phyloP scores from a whole-genome alignment of 2,329 filamentous ascomycete species.

The Phyllosticta citriasiana region DNA sequence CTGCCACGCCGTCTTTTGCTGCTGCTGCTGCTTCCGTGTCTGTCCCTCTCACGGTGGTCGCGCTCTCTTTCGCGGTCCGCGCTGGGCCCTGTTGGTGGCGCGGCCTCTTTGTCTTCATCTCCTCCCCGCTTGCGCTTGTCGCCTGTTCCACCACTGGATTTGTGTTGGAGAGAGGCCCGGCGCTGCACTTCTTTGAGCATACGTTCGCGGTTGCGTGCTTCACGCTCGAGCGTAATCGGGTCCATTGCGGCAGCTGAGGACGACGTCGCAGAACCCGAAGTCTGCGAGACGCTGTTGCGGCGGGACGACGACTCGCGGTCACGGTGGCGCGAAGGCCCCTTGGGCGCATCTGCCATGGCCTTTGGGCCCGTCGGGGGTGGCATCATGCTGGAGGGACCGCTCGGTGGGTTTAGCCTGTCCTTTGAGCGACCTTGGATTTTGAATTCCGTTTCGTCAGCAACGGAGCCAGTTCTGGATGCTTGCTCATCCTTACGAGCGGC shows the following conservation, averaged over 20 bases:
- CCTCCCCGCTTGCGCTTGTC: slow-evolving; percentile 35
- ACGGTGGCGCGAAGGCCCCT: slow-evolving; percentile 18
- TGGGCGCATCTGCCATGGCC: slow-evolving; percentile 20
- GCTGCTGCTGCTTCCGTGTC: slow-evolving; percentile 31
- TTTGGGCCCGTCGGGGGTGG: slow-evolving; percentile 29
- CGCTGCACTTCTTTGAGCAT: slow-evolving; percentile 58
- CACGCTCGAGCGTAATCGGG: slow-evolving; percentile 60
- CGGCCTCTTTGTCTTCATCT: slow-evolving; percentile 19
- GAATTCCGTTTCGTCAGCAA: slow-evolving; percentile 35
- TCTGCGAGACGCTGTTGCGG: neutral
- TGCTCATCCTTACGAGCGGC: slow-evolving; percentile 17
- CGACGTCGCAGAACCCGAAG: neutral
- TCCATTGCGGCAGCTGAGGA: slow-evolving; percentile 28
- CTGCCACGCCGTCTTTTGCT: slow-evolving; percentile 8
- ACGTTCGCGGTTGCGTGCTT: slow-evolving; percentile 55
- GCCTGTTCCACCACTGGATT: slow-evolving; percentile 32
- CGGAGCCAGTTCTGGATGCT: slow-evolving; percentile 21
- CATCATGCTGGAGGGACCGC: slow-evolving; percentile 17
- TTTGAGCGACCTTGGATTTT: slow-evolving; percentile 35
- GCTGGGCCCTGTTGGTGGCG: slow-evolving; percentile 37
- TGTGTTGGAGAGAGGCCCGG: slow-evolving; percentile 24
- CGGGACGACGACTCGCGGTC: slow-evolving; percentile 3
- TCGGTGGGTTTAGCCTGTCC: slow-evolving; percentile 17
- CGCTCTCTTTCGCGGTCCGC: slow-evolving; percentile 29
- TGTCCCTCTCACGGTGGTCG: slow-evolving; percentile 31